Percentiles rank a stretch among this genome's conserved stretches.
These are phyloP conservation scores for Xylariales sp. DNA, from an alignment of 2,329 filamentous ascomycete genomes.

Conservation along the genomic window DNA sequence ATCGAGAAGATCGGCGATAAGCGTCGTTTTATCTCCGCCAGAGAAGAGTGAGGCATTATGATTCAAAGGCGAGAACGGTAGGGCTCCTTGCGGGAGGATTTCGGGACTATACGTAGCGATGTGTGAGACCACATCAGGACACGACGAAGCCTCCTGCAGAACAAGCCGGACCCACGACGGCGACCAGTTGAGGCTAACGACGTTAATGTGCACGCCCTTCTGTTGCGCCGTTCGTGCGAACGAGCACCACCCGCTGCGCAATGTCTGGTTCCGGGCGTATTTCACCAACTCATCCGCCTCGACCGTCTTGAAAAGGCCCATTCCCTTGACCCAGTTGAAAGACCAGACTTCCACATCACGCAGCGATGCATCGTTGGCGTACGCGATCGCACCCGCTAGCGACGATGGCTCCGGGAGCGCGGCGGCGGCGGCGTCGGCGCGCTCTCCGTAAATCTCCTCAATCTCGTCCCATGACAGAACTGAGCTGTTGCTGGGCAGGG, in stretches of 20 bases:
- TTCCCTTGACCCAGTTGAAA: slow-evolving; percentile 27
- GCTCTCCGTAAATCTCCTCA: slow-evolving; percentile 24
- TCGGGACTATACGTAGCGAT: slow-evolving; percentile 29
- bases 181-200: slow-evolving; percentile 34
- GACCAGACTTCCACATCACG: slow-evolving; percentile 31
- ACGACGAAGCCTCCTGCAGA: slow-evolving; percentile 24
- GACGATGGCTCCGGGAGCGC: slow-evolving; percentile 20
- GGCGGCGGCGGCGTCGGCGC: slow-evolving; percentile 23
- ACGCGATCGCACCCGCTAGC: slow-evolving; percentile 19
- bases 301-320: slow-evolving; percentile 32
- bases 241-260: slow-evolving; percentile 30
- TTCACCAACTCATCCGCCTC: slow-evolving; percentile 15
- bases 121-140: slow-evolving; percentile 17
- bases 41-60: slow-evolving; percentile 27
- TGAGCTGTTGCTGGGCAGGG: slow-evolving; percentile 25
- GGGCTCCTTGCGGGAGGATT: slow-evolving; percentile 26
- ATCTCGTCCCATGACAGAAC: slow-evolving; percentile 33
- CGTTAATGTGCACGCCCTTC: slow-evolving; percentile 17
- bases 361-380: slow-evolving; percentile 25
- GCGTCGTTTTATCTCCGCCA: slow-evolving; percentile 25
- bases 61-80: slow-evolving; percentile 19
- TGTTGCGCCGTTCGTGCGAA: slow-evolving; percentile 27
- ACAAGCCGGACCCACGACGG: slow-evolving; percentile 32
- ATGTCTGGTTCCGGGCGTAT: slow-evolving; percentile 30
- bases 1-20: slow-evolving; percentile 12